Conservation (phyloP, 2,329 filamentous ascomycete genomes). For the Colletotrichum aenigma region DNA sequence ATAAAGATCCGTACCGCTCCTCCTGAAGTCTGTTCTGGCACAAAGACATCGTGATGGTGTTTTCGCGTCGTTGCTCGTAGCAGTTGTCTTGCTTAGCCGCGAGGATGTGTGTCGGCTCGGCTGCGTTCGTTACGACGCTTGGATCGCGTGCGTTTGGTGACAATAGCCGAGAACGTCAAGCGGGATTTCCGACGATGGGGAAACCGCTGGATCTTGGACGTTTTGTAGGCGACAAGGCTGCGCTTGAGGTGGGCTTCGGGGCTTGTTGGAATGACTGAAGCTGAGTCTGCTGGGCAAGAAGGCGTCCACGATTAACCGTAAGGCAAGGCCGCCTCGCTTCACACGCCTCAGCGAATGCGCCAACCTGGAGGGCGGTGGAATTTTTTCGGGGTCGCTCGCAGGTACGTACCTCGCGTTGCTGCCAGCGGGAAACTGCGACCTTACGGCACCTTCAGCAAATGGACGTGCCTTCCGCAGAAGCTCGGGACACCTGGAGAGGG, state of each 20-base stretch:
- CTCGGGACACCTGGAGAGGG: neutral
- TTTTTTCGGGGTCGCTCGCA: neutral
- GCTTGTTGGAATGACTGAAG: neutral
- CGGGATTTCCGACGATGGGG: neutral
- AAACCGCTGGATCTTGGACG: neutral
- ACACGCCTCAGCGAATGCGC: constrained; percentile 6
- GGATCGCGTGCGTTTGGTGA: neutral
- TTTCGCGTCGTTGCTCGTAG: neutral
- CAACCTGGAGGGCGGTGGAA: constrained; percentile 16
- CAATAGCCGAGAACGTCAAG: neutral
- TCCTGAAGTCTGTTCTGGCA: constrained; percentile 88
- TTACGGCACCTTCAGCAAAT: neutral
- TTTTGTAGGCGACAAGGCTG: neutral
- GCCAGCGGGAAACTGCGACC: neutral
- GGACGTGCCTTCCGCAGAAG: neutral
- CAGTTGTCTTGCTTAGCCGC: neutral
- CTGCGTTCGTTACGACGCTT: neutral
- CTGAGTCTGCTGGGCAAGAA: neutral
- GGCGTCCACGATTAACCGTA: neutral
- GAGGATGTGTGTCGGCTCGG: neutral
- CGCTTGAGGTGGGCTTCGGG: neutral
- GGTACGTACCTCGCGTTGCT: constrained; percentile 10
- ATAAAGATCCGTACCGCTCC: constrained; percentile 69
- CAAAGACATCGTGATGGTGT: constrained; percentile 69
- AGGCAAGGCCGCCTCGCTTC: constrained; percentile 1